Conservation (phyloP, 2,329 filamentous ascomycete genomes). For the Emericellopsis cladophorae region DNA sequence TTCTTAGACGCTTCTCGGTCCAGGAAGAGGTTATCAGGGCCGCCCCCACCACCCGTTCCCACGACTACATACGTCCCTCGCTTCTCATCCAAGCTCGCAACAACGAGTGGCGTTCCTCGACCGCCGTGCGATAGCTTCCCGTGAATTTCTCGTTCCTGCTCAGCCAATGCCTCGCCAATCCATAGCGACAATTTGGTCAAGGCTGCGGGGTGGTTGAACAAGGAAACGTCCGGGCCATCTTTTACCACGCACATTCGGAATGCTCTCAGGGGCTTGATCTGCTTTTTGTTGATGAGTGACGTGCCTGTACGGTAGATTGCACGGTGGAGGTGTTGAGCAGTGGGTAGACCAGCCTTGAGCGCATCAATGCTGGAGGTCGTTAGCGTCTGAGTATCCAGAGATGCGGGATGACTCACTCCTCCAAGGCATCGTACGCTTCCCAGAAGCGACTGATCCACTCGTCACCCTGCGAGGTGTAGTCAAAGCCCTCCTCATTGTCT, state of each 20-base stretch:
- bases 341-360: conserved; percentile 63
- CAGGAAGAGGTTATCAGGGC: conserved; percentile 56
- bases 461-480: conserved; percentile 40
- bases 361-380: conserved; percentile 49
- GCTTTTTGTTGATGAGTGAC: conserved; percentile 80
- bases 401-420: conserved; percentile 37
- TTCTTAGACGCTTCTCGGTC: conserved; percentile 55
- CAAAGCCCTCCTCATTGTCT: conserved; percentile 32
- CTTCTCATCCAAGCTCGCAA: conserved; percentile 79
- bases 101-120: conserved; percentile 72
- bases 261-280: conserved; percentile 82
- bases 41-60: conserved; percentile 78
- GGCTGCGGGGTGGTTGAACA: conserved; percentile 88
- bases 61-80: conserved; percentile 86
- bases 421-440: conserved; percentile 60
- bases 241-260: conserved; percentile 96
- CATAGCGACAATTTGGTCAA: conserved; percentile 88
- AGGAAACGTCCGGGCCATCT: conserved; percentile 78
- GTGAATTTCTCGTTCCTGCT: conserved; percentile 70
- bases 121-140: conserved; percentile 57
- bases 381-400: conserved; percentile 1
- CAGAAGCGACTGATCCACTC: conserved; percentile 58
- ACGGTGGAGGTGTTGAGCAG: conserved; percentile 78
- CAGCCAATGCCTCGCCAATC: conserved; percentile 83
- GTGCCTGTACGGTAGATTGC: conserved; percentile 91